Evolutionary conservation across 139 green algal species (phyloP).

Genomic region (Bryopsis sp.): DNA sequence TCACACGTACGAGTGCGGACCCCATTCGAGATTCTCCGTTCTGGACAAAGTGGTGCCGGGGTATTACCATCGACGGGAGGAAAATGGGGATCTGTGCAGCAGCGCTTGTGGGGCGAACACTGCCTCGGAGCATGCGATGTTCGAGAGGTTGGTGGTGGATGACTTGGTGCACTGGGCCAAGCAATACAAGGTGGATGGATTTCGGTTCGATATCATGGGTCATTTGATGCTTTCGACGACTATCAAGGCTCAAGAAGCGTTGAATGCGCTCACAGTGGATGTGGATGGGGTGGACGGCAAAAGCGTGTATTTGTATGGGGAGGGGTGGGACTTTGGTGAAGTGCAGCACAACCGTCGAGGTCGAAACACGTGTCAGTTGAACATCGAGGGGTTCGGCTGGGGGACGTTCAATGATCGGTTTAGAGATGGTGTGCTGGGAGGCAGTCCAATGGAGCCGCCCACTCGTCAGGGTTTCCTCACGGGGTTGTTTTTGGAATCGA

Average conservation of each 20-base stretch:
- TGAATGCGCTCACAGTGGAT: conserved; percentile 47
- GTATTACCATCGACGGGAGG: conserved; percentile 73
- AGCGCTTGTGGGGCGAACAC: conserved; percentile 85
- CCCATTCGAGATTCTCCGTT: conserved; percentile 37
- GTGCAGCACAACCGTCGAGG: conserved; percentile 62
- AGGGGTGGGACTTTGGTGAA: conserved; percentile 90
- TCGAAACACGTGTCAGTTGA: conserved; percentile 70
- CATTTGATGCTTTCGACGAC: conserved; percentile 71
- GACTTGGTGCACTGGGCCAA: conserved; percentile 76
- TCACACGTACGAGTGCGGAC: conserved; percentile 60
- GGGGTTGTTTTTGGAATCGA: conserved; percentile 50
- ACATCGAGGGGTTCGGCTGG: conserved; percentile 44
- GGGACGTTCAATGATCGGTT: conserved; percentile 87
- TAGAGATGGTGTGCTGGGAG: conserved; percentile 66
- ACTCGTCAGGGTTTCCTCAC: conserved; percentile 65
- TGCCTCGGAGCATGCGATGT: conserved; percentile 81
- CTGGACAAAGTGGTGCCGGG: conserved; percentile 87
- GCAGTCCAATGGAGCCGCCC: conserved; percentile 54
- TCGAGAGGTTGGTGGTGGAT: conserved; percentile 71
- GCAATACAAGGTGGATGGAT: conserved; percentile 61
- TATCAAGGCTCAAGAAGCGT: conserved; percentile 36
- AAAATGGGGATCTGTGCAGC: conserved; percentile 46
- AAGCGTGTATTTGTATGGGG: conserved; percentile 77
- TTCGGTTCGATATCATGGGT: conserved; percentile 83
- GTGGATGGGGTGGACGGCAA: conserved; percentile 56